Conservation (phyloP, 2,329 filamentous ascomycete genomes). For the Eurotiales sp. region DNA sequence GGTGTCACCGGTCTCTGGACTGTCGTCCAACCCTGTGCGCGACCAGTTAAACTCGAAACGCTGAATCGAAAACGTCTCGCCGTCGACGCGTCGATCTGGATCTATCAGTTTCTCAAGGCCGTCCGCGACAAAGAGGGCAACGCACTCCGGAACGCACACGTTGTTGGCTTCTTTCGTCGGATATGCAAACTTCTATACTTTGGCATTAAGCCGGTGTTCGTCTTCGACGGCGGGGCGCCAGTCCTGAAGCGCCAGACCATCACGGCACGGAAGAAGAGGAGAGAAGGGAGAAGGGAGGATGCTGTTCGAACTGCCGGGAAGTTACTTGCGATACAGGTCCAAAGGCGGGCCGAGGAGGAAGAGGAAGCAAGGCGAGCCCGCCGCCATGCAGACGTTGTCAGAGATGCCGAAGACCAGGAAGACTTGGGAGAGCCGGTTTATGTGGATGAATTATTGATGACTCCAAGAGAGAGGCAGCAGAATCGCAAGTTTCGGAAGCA, state of each 20-base stretch:
- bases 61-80: constrained; percentile 94
- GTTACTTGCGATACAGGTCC: constrained; percentile 89
- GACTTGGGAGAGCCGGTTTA: constrained; percentile 75
- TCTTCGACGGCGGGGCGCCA: constrained; percentile 95
- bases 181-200: constrained; percentile 98
- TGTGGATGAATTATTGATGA: constrained; percentile 83
- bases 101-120: constrained; percentile 98
- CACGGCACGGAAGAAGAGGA: constrained; percentile 67
- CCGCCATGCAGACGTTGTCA: constrained; percentile 20
- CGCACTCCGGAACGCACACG: constrained; percentile 88
- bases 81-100: constrained; percentile 98
- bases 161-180: constrained; percentile 95
- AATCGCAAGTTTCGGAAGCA: constrained; percentile 81
- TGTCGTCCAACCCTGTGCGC: constrained; percentile 88
- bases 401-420: constrained; percentile 50
- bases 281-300: constrained; percentile 90
- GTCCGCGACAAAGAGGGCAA: constrained; percentile 98
- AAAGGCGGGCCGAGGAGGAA: constrained; percentile 82
- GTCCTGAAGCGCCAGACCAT: constrained; percentile 89
- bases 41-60: constrained; percentile 92
- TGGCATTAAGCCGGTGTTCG: constrained; percentile 93
- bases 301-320: constrained; percentile 87
- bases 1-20: constrained; percentile 98
- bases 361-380: constrained; percentile 59
- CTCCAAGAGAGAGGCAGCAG: constrained; percentile 67